Evolutionary conservation across 805 yeast species (phyloP).

Genomic region (Barnettozyma wickerhamii): DNA sequence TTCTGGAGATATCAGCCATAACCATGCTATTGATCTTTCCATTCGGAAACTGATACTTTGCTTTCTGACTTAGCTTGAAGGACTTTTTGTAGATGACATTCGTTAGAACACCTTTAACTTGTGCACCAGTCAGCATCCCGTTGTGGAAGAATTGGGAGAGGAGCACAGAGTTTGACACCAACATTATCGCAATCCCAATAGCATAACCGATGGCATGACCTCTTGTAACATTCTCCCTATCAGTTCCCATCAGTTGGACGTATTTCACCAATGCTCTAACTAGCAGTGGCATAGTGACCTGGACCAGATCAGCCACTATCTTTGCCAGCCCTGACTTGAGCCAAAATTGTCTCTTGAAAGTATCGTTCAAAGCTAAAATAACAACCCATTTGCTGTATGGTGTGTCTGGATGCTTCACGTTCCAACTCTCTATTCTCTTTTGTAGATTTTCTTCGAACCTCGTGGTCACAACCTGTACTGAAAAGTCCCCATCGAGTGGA

Average conservation of each 20-base stretch:
- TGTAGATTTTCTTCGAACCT: constrained; percentile 30
- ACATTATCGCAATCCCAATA: constrained; percentile 59
- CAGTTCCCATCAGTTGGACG: constrained; percentile 47
- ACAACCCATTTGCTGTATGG: constrained; percentile 22
- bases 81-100: constrained; percentile 69
- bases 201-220: constrained; percentile 72
- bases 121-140: constrained; percentile 63
- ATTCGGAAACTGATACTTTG: constrained; percentile 57
- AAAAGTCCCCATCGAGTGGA: constrained; percentile 33
- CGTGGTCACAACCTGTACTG: constrained; percentile 31
- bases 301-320: constrained; percentile 28
- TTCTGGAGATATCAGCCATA: constrained; percentile 77
- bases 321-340: constrained; percentile 26
- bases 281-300: constrained; percentile 60
- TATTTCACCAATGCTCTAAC: constrained; percentile 61
- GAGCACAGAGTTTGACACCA: constrained; percentile 41
- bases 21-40: constrained; percentile 73
- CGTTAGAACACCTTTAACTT: constrained; percentile 64
- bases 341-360: constrained; percentile 32
- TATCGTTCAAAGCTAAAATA: constrained; percentile 31
- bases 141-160: constrained; percentile 63
- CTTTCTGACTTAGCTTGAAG: constrained; percentile 51
- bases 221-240: constrained; percentile 35
- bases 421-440: constrained; percentile 24
- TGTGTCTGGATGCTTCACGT: constrained; percentile 23